These are phyloP conservation scores for Alternaria gaisen DNA, from an alignment of 2,329 filamentous ascomycete genomes.

Conservation along the genomic window DNA sequence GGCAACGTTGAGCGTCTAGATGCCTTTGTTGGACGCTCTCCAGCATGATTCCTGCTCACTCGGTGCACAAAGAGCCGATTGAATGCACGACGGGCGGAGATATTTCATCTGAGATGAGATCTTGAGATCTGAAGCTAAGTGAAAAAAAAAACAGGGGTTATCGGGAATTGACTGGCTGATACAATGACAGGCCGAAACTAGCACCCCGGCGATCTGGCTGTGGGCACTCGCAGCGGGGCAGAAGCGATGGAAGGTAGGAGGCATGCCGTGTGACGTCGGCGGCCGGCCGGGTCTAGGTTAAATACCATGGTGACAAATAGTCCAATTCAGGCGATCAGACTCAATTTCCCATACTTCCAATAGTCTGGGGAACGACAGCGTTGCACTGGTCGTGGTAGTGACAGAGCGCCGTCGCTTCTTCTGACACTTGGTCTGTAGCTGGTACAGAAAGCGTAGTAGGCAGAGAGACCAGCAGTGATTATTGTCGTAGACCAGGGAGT, in stretches of 20 bases:
- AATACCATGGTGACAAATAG: constrained; percentile 18
- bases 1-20: background rate
- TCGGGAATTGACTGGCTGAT: background rate
- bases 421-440: background rate
- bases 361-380: background rate
- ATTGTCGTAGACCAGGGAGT: constrained; percentile 2
- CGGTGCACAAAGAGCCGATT: background rate
- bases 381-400: background rate
- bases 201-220: constrained; percentile 14
- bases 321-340: background rate
- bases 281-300: constrained; percentile 3
- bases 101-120: constrained; percentile 8
- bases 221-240: constrained; percentile 14
- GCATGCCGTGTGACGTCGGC: constrained; percentile 19
- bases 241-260: constrained; percentile 5
- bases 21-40: background rate
- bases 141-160: background rate
- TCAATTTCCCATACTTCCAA: constrained; percentile 10
- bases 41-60: background rate
- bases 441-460: background rate
- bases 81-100: constrained; percentile 13
- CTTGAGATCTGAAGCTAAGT: constrained; percentile 1
- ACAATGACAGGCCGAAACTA: constrained; percentile 13
- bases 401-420: constrained; percentile 2
- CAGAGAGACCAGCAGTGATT: background rate